Base-by-base conservation (phyloP, 2,329 filamentous ascomycete species). In the Cercospora zeina region DNA sequence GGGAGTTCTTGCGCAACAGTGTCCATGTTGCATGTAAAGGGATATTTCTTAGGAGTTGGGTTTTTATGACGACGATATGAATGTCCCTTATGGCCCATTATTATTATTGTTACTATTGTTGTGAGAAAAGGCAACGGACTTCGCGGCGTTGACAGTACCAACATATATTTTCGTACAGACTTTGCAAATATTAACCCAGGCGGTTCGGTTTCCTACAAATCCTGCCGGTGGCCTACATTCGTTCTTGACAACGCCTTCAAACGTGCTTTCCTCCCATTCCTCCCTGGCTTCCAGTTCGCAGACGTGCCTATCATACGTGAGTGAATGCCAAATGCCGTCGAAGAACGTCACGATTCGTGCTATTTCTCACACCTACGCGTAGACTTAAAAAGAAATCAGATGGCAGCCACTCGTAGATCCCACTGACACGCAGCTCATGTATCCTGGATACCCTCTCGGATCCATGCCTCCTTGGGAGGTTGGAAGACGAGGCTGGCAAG, bases 401-500 rank as follows among this genome's bases (percentile, higher is more conserved):
- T 34, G 9, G 31, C 31, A 34, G 31, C 4, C 30, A 31, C 30
- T 4, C 30, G 30, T 31, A 31, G 9, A 9, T 31, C 30, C 4
- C 5, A 31, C 30, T 5, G 30, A 9, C 30, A 31, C 4, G 30
- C 30, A 9, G 30, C 30, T n/a, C n/a, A n/a, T n/a, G n/a, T n/a
- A n/a, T n/a, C n/a, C n/a, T n/a, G n/a, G n/a, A n/a, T n/a, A n/a
- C n/a, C n/a, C n/a, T n/a, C n/a, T n/a, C n/a, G n/a, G 30, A 31
- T 31, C 30, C 9, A 56, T 56, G 54, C 54, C 54, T 42, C 5
- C 30, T 5, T 19, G 54, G 37, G 54, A 56, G 30, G n/a, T 56
- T 21, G 54, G n/a, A 56, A 34, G 39, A 39, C 37, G 54, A 16
- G 3, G 16, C 37, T 14, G 4, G 37, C 5, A 30, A 45, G 19